Evolutionary conservation across 2,329 filamentous ascomycete species (phyloP).

Genomic region (Hyphodiscus sp.): DNA sequence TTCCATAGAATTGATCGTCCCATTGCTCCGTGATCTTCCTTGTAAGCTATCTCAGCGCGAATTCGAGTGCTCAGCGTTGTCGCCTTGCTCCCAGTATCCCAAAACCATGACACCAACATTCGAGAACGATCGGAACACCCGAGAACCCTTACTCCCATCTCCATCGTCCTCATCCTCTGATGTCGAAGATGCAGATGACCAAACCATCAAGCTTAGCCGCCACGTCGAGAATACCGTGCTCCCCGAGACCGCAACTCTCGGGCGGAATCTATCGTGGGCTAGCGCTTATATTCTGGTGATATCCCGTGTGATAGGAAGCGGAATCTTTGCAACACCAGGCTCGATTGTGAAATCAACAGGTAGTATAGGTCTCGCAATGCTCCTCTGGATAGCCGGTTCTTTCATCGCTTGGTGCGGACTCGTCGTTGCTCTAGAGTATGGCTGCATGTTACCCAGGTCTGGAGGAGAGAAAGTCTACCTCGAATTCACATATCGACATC

Average conservation of each 20-base stretch:
- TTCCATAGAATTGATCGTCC: too few relatives aligned
- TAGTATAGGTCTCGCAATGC: conserved; percentile 49
- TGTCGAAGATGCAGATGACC: conserved; percentile 1
- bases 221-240: conserved; percentile 48
- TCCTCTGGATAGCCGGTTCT: conserved; percentile 47
- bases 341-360: conserved; percentile 60
- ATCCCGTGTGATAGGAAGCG: conserved; percentile 24
- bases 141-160: conserved; percentile 12
- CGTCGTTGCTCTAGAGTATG: conserved; percentile 40
- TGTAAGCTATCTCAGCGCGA: too few relatives aligned
- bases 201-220: conserved; percentile 8
- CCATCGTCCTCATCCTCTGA: conserved; percentile 1
- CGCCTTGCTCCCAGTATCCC: too few relatives aligned
- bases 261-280: conserved; percentile 33
- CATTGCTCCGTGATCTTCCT: too few relatives aligned
- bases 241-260: conserved; percentile 52
- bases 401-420: conserved; percentile 38
- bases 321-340: conserved; percentile 44
- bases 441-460: conserved; percentile 38
- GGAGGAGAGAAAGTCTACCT: conserved; percentile 49
- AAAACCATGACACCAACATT: not conserved
- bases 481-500: conserved; percentile 45
- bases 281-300: conserved; percentile 27
- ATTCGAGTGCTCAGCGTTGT: too few relatives aligned
- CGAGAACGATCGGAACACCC: not conserved